A percentile compares a stretch with the other conserved stretches of the same genome.
Evolutionary conservation across 2,329 filamentous ascomycete genomes (phyloP).

Genomic region (Ophiostoma sp.): DNA sequence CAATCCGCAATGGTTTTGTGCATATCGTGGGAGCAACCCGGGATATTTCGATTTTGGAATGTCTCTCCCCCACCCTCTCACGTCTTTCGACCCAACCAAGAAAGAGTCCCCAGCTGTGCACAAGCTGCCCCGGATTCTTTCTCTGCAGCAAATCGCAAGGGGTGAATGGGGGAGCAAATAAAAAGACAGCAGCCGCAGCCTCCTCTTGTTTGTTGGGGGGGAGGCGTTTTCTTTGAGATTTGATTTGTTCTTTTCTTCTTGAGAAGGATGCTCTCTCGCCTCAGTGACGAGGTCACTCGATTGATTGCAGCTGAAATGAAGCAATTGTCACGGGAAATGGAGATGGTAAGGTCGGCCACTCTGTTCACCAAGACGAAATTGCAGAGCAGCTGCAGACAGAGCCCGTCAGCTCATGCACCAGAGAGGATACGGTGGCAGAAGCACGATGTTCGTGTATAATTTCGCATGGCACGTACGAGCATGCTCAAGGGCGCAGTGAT

Average conservation of each 20-base stretch:
- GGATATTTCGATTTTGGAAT: background rate
- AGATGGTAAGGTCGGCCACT: background rate
- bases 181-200: background rate
- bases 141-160: slow-evolving; percentile 1
- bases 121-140: background rate
- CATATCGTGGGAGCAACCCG: background rate
- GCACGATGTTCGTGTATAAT: background rate
- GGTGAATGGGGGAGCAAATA: background rate
- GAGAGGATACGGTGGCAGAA: background rate
- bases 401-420: background rate
- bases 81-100: background rate
- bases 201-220: too few relatives aligned
- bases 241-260: background rate
- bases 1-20: background rate
- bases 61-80: background rate
- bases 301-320: background rate
- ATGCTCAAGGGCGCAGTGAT: background rate
- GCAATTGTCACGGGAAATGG: background rate
- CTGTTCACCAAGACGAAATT: background rate
- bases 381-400: too few relatives aligned
- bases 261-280: background rate
- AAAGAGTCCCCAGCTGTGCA: slow-evolving; percentile 1
- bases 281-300: background rate
- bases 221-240: background rate
- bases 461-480: background rate